Base-by-base conservation (phyloP, 164 flowering plant genomes). In the Macadamia tetraphylla region DNA sequence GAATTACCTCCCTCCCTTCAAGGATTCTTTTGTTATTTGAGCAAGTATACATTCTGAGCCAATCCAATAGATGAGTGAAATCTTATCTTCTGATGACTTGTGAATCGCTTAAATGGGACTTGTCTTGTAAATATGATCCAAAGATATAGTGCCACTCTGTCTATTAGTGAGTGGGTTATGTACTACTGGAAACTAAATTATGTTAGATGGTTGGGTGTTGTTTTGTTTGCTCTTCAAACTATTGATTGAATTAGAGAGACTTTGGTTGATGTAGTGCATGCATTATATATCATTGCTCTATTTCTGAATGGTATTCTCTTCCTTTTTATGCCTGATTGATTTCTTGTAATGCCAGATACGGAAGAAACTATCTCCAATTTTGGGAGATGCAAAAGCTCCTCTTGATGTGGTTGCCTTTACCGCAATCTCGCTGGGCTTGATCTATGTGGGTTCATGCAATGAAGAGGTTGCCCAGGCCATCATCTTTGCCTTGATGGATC, bases 381-480 rank as follows among this genome's bases (percentile, higher is more conserved):
- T 95, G 57, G 80, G 75, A 48, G 99, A 95, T 77, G 70, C 84
- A n/a, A 95, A 86, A 78, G 85, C 92, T 23, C 82, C 96, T 3
- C 87, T 93, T 48, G 99, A 92, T 74, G 96, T 92, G 32, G 76
- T 91, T 77, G 98, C 95, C 40, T 95, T 95, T 69, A 84, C 96
- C 58, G 88, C 99, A 67, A 82, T 95, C 63, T 80, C 99, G 3
- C 77, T 95, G 81, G 98, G 98, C n/a, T 70, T 95, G 84, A 76
- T 95, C 51, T 89, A 76, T 75, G 96, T 92, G 61, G 95, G 98
- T 69, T 95, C 99, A 30, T 95, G 97, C 83, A 88, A 92, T 73
- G 98, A 88, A 71, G 99, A 95, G 44, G 84, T 93, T 78, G 99
- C 99, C 29, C 98, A 95, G 76, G 86, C 94, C 29, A 95, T 95